phyloP scores from a whole-genome alignment of 495 filamentous ascomycete species.

The Penicillium fimorum region DNA sequence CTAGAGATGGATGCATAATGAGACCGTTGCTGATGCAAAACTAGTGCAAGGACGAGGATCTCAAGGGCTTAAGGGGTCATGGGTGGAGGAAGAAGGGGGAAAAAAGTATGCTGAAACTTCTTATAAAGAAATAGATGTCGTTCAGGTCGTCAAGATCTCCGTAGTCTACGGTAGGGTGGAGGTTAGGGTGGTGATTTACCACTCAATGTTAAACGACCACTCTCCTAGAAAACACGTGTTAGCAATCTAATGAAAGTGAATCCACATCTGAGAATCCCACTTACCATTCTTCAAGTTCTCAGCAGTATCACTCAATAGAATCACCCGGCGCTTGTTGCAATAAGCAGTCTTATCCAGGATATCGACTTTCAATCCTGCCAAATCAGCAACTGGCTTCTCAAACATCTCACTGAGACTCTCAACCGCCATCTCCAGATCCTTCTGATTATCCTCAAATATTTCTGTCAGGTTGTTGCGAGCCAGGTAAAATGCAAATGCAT shows the following conservation, averaged over 20 bases:
- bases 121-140: conserved; percentile 19
- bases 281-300: conserved; percentile 83
- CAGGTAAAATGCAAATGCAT: conserved; percentile 96
- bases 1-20: background rate
- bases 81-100: background rate
- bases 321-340: conserved; percentile 87
- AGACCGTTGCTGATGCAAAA: background rate
- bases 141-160: conserved; percentile 37
- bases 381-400: conserved; percentile 84
- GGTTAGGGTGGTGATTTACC: conserved; percentile 25
- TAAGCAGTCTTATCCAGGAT: conserved; percentile 98
- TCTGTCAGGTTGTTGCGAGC: conserved; percentile 92
- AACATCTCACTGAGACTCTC: conserved; percentile 97
- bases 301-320: conserved; percentile 86
- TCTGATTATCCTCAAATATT: conserved; percentile 99
- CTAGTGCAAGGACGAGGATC: background rate
- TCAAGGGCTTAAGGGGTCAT: background rate
- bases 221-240: conserved; percentile 27
- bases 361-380: conserved; percentile 85
- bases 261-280: conserved; percentile 24
- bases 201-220: conserved; percentile 48
- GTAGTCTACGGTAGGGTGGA: background rate
- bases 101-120: conserved; percentile 2
- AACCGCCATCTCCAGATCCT: conserved; percentile 94
- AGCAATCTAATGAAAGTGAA: background rate